Conservation (phyloP, 495 filamentous ascomycete species). For the Tuber umbilicatum region DNA sequence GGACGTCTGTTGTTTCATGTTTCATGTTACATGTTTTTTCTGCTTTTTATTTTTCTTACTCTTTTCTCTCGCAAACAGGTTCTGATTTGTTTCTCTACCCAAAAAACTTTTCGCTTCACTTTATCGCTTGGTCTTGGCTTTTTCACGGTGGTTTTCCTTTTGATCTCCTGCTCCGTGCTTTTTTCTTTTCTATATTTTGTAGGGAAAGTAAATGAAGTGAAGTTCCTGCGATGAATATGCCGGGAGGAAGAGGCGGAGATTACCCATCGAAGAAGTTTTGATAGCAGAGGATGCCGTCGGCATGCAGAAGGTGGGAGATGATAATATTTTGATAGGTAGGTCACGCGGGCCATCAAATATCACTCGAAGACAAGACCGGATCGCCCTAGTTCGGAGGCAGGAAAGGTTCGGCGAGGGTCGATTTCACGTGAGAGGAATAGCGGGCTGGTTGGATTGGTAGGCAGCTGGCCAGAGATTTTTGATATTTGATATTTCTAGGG, state of each 20-base stretch:
- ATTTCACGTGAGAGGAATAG: neutral
- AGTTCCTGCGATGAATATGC: neutral
- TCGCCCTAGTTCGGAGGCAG: neutral
- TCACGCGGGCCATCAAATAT: neutral
- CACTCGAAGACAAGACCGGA: neutral
- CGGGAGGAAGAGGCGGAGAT: neutral
- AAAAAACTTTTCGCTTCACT: neutral
- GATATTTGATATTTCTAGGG: neutral
- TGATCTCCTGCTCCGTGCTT: neutral
- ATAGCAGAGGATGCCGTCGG: neutral
- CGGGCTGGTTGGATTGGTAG: neutral
- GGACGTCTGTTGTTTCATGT: neutral
- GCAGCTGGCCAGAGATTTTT: neutral
- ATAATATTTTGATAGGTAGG: neutral
- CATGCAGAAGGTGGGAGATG: neutral
- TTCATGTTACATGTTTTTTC: too few species aligned
- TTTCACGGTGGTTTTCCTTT: neutral
- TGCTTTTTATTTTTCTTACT: neutral
- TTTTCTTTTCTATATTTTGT: slow-evolving; percentile 1
- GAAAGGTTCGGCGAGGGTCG: neutral
- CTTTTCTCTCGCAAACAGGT: neutral
- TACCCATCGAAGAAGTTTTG: neutral
- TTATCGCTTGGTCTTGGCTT: neutral
- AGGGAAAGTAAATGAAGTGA: slow-evolving; percentile 1
- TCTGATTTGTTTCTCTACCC: neutral